phyloP scores from a whole-genome alignment of 176 grass and related monocot species.

The Dendrocalamus sinicus region DNA sequence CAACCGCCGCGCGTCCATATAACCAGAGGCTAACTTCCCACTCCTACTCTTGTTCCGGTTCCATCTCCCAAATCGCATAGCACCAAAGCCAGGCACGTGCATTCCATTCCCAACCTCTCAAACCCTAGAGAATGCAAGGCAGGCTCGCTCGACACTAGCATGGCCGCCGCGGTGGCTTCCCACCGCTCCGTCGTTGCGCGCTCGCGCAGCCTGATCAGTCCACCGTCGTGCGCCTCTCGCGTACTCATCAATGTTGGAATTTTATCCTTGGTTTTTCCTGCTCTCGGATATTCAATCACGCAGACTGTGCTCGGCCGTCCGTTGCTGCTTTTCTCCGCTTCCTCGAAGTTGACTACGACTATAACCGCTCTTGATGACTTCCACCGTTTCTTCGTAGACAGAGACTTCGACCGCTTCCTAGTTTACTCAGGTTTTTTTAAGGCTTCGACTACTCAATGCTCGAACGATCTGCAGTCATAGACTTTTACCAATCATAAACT shows the following conservation, averaged over 20 bases:
- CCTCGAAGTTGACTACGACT: no score
- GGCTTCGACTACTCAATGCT: no score
- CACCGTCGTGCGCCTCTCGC: neutral
- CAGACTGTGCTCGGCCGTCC: no score
- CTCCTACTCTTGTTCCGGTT: neutral
- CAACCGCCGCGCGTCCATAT: neutral
- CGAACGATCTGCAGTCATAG: no score
- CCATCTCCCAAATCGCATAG: neutral
- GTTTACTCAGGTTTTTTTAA: no score
- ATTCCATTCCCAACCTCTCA: neutral
- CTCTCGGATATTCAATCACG: no score
- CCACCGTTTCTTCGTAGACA: no score
- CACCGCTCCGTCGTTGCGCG: neutral
- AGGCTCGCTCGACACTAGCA: neutral
- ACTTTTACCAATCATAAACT: no score
- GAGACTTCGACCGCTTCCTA: no score
- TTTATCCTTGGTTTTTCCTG: no score
- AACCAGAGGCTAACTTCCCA: neutral
- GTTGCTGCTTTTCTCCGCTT: no score
- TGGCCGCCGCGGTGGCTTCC: constrained; percentile 5
- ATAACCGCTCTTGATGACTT: no score
- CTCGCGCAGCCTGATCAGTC: neutral
- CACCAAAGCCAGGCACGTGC: neutral
- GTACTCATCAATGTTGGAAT: neutral
- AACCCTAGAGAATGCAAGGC: neutral